These are phyloP conservation scores for Termitomyces sp. DNA, from an alignment of 768 basidiomycete genomes.

Conservation along the genomic window DNA sequence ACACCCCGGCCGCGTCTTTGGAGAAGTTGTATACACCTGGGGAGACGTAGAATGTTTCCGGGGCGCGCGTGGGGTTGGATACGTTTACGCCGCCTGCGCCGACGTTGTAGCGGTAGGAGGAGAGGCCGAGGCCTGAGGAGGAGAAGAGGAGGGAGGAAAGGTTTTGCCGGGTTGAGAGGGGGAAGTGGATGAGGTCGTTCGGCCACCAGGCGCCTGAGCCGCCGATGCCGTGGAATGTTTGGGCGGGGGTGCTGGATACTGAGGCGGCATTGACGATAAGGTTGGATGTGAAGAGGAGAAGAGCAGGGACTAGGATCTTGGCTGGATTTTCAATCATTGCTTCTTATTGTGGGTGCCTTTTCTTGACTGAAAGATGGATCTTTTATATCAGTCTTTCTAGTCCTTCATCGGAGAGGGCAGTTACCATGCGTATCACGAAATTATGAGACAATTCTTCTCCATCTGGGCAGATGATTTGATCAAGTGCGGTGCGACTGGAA, in stretches of 20 bases:
- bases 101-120: slow-evolving; percentile 37
- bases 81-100: slow-evolving; percentile 38
- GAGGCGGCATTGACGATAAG: slow-evolving; percentile 12
- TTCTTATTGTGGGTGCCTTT: neutral
- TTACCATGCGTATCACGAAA: neutral
- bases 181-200: slow-evolving; percentile 33
- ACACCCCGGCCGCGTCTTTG: slow-evolving; percentile 32
- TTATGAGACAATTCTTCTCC: neutral
- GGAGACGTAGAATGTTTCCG: slow-evolving; percentile 30
- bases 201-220: slow-evolving; percentile 46
- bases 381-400: neutral
- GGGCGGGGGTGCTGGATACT: slow-evolving; percentile 24
- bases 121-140: slow-evolving; percentile 30
- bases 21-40: slow-evolving; percentile 33
- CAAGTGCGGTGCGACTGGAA: slow-evolving; percentile 7
- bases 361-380: neutral
- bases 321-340: slow-evolving; percentile 1
- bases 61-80: slow-evolving; percentile 29
- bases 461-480: slow-evolving; percentile 7
- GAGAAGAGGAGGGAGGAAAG: slow-evolving; percentile 35
- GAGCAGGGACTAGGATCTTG: neutral
- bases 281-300: neutral
- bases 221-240: slow-evolving; percentile 33
- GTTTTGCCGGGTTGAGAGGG: slow-evolving; percentile 32
- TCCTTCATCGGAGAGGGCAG: neutral